These are phyloP conservation scores for Adansonia grandidieri DNA, from an alignment of 441 rosid genomes.

Conservation along the genomic window DNA sequence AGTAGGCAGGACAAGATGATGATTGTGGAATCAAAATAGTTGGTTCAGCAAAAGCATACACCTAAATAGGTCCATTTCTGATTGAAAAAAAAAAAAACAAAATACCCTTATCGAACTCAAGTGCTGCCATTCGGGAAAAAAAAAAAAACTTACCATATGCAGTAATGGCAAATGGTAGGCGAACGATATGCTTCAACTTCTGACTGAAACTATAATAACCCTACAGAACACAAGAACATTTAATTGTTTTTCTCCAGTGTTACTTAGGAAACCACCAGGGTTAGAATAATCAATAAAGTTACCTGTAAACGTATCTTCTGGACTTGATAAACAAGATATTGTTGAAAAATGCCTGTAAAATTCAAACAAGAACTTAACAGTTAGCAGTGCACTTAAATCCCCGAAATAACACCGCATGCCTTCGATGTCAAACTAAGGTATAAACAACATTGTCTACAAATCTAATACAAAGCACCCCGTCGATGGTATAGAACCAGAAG, in stretches of 20 bases:
- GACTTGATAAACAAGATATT: conserved; percentile 89
- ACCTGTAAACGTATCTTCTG: conserved; percentile 94
- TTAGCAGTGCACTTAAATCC: conserved; percentile 15
- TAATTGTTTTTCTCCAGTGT: conserved; percentile 23
- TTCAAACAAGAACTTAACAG: conserved; percentile 28
- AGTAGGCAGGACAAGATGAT: background rate
- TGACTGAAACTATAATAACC: conserved; percentile 98
- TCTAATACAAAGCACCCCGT: background rate
- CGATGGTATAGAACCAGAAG: conserved; percentile 16
- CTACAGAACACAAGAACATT: conserved; percentile 44
- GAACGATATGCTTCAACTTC: conserved; percentile 94
- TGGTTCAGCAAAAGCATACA: background rate
- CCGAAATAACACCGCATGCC: background rate
- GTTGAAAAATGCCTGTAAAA: conserved; percentile 78
- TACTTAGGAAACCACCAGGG: background rate
- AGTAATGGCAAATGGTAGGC: conserved; percentile 83
- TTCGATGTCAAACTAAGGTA: background rate
- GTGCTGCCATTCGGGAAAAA: background rate
- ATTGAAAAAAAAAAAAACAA: background rate
- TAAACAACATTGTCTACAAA: conserved; percentile 9
- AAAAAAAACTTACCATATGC: conserved; percentile 64
- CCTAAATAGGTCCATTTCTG: background rate
- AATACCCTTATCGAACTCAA: background rate
- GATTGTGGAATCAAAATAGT: background rate
- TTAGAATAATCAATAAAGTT: conserved; percentile 17